Conservation (phyloP, 108 stramenopile genomes). For the Skeletonema marinoi region DNA sequence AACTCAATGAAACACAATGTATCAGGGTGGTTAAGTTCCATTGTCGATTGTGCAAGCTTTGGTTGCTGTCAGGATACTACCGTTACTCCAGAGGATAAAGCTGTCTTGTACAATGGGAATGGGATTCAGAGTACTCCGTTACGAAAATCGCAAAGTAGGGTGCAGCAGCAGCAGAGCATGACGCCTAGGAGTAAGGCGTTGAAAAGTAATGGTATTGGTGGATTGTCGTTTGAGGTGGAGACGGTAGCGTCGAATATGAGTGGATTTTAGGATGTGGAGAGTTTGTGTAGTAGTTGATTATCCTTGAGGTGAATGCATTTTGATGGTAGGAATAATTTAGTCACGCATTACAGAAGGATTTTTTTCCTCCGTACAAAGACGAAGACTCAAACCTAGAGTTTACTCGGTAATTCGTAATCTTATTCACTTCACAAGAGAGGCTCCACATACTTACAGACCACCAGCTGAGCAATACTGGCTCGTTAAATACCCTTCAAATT, state of each 20-base stretch:
- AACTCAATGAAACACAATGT: conserved; percentile 27
- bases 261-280: background rate
- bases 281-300: too few relatives aligned
- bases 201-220: conserved; percentile 28
- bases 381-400: too few relatives aligned
- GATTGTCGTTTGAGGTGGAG: conserved; percentile 35
- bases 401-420: too few relatives aligned
- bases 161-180: background rate
- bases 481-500: too few relatives aligned
- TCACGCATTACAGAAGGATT: too few relatives aligned
- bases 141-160: background rate
- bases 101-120: background rate
- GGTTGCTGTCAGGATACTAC: conserved; percentile 40
- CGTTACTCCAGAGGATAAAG: conserved; percentile 9
- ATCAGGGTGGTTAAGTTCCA: conserved; percentile 32
- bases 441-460: too few relatives aligned
- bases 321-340: too few relatives aligned
- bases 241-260: background rate
- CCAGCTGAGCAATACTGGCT: too few relatives aligned
- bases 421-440: too few relatives aligned
- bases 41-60: conserved; percentile 31
- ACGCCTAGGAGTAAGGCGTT: conserved; percentile 9
- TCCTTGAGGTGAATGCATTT: too few relatives aligned
- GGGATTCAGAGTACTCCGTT: background rate
- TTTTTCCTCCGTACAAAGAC: too few relatives aligned